phyloP scores from a whole-genome alignment of 108 stramenopile genomes.

The Aurantiochytrium sp. region DNA sequence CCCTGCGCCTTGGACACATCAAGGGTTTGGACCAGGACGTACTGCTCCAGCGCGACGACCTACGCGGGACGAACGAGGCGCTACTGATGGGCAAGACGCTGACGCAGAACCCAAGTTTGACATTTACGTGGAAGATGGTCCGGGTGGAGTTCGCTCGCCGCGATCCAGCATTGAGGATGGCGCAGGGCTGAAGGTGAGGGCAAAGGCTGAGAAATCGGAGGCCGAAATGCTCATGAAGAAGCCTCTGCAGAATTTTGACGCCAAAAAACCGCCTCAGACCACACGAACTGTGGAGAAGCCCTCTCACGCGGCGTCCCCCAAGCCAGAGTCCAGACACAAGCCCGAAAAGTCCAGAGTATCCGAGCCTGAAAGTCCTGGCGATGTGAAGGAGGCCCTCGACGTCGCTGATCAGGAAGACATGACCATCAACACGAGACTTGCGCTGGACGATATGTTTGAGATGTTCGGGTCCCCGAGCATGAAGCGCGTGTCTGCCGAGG shows the following conservation, averaged over 20 bases:
- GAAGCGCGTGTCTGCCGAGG: neutral
- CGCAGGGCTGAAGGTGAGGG: neutral
- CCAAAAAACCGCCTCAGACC: neutral
- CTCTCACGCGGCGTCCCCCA: no score
- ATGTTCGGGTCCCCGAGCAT: conserved; percentile 25
- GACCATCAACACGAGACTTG: conserved; percentile 29
- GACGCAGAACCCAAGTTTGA: neutral
- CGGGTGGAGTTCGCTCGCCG: neutral
- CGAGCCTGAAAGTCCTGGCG: neutral
- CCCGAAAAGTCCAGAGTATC: no score
- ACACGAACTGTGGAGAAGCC: neutral
- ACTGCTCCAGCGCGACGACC: neutral
- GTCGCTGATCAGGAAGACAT: conserved; percentile 14
- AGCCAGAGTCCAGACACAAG: no score
- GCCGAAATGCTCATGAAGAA: conserved; percentile 10
- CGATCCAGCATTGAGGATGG: neutral
- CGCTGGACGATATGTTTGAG: neutral
- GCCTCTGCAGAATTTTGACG: neutral
- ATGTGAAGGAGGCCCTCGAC: neutral
- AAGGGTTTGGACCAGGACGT: neutral
- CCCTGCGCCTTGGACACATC: neutral
- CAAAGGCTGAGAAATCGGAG: neutral
- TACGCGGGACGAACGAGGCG: neutral
- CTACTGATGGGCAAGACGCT: neutral
- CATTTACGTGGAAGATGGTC: neutral